Base-by-base conservation (phyloP, 192 early-diverging fungal species). In the Oehlia diaphana region DNA sequence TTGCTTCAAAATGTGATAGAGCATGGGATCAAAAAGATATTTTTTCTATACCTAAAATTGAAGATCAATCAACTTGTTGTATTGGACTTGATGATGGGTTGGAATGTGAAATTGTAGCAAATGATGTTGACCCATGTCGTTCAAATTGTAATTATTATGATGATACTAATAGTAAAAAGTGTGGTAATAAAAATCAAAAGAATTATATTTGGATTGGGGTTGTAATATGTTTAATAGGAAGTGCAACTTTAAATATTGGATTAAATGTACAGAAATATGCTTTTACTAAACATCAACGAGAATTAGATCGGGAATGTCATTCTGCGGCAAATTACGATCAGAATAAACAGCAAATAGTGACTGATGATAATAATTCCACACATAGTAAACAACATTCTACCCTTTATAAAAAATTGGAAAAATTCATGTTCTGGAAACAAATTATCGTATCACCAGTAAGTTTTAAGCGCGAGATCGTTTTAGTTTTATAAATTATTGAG, bases 211-310 rank as follows among this genome's bases (percentile, higher is more conserved):
- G 93, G 93, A 92, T 95, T 26, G 94, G 94, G 39, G 88, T 95
- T 44, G 82, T 95, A 33, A 83, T 95, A 69, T 88, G 87, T 10
- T 79, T 95, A 33, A 82, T 92, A 33, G 91, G 92, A 39, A 90
- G 91, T 8, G 88, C 90, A 12, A 87, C 88, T 12, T 83, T 90
- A 50, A 95, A 95, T 79, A 83, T 95, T 68, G 94, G 94, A n/a
- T 82, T 95, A 31, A 95, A 95, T 75, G 79, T 94, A 77, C 94
- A 95, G 82, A 95, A 95, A 71, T 89, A 93, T 23, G 94, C 93
- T 1, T 88, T 93, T 26, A 82, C 92, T 9, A 93, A 93, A 78
- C 86, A 90, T 1, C 84, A 90, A 72, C 87, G 91, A 47, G 86
- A 87, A 73, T 63, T 76, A 37, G 35, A 37, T 37, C 35, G 4